Base-by-base conservation (phyloP, 345 rosid genomes). In the Turritis glabra region DNA sequence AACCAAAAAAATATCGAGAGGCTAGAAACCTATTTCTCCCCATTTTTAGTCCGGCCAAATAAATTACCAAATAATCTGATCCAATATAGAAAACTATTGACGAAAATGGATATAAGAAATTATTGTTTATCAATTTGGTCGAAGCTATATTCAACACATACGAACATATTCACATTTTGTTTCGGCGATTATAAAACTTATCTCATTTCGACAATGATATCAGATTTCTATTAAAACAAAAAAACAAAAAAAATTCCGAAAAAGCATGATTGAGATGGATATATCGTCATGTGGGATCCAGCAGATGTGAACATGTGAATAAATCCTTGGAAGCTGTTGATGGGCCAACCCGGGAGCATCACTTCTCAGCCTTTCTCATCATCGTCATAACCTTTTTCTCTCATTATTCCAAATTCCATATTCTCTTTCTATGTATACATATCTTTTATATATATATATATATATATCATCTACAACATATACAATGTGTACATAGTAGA, bases 361-460 rank as follows among this genome's bases (percentile, higher is more conserved):
- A 77, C 80, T 77, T 77, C 68, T 71, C 68, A 64, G 32, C 67
- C 76, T 77, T 77, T 77, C 80, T 77, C 80, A 63, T 77, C 77
- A 77, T 72, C 69, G 63, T 77, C 80, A 72, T 77, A 48, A 71
- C 77, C 50, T 77, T 77, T 77, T 66, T 12, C 64, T 72, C 57
- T 72, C 48, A 26, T 71, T 71, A 64, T 57, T 77, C 77, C 56
- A 71, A 76, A 71, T 77, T 71, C 71, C 68, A 64, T 77, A 64
- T 71, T 30, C 59, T 33, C 56, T 30, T 26, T 67, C 12, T 22
- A 22, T 32, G 23, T 50, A 35, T 50, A 17, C 17, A 57, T 48
- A 22, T 56, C 8, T 19, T 52, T 6, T 4, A 12, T 60, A 13
- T 56, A 55, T 25, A 26, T 33, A 71, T n/a, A n/a, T 4, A 12